Conservation (phyloP, 2,329 filamentous ascomycete genomes). For the Pseudogymnoascus sp. region DNA sequence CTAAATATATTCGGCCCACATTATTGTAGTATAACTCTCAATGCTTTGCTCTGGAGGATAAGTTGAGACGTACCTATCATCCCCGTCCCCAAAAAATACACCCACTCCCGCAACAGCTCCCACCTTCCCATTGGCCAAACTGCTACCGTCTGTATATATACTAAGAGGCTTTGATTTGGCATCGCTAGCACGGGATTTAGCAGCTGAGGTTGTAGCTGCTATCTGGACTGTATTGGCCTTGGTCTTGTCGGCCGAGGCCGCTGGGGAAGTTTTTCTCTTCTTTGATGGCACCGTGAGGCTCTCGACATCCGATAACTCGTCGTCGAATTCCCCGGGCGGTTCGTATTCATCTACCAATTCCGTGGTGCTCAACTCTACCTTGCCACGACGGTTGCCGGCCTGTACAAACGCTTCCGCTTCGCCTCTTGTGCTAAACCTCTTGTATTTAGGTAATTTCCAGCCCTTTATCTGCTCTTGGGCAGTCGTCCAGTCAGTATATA, state of each 20-base stretch:
- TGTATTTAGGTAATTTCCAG: conserved; percentile 57
- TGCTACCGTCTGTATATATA: conserved; percentile 59
- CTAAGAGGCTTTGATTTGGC: conserved; percentile 27
- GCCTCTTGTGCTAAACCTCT: conserved; percentile 56
- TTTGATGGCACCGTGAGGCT: neutral
- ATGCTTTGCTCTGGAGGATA: neutral
- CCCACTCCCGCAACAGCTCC: conserved; percentile 54
- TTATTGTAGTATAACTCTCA: neutral
- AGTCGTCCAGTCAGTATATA: conserved; percentile 58
- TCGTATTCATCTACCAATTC: conserved; percentile 22
- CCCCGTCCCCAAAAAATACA: conserved; percentile 52
- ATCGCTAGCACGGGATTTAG: conserved; percentile 15
- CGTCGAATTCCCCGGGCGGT: conserved; percentile 27
- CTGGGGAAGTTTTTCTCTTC: conserved; percentile 20
- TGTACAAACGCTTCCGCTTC: conserved; percentile 75
- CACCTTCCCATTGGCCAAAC: conserved; percentile 47
- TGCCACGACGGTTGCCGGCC: conserved; percentile 24
- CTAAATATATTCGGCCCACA: neutral
- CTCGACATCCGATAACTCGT: conserved; percentile 37
- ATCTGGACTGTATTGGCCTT: conserved; percentile 6
- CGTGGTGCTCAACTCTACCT: conserved; percentile 11
- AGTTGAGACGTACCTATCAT: conserved; percentile 40
- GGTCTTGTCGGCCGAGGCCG: conserved; percentile 31
- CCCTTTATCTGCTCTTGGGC: conserved; percentile 68
- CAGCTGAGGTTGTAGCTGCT: conserved; percentile 13